phyloP scores from a whole-genome alignment of 2,329 filamentous ascomycete genomes.

The Colletotrichum camelliae region DNA sequence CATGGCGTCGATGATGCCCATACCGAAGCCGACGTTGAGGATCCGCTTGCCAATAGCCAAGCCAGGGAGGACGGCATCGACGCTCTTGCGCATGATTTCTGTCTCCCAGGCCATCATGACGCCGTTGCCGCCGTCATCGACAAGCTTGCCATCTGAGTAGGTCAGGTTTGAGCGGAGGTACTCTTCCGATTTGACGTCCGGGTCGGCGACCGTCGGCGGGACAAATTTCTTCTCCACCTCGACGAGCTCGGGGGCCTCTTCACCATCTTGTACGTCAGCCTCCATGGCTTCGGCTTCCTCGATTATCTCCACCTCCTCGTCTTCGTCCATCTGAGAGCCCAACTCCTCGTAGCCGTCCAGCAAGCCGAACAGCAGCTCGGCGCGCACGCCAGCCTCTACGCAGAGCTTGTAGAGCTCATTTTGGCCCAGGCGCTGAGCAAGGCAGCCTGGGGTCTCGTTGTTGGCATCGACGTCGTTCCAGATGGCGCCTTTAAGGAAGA shows the following conservation, averaged over 20 bases:
- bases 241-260: constrained; percentile 28
- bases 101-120: constrained; percentile 97
- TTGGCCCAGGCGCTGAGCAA: constrained; percentile 75
- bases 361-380: constrained; percentile 83
- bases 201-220: constrained; percentile 41
- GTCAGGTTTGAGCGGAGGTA: constrained; percentile 73
- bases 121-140: constrained; percentile 79
- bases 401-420: constrained; percentile 78
- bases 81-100: constrained; percentile 81
- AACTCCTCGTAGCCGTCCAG: constrained; percentile 83
- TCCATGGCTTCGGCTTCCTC: constrained; percentile 28
- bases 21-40: constrained; percentile 88
- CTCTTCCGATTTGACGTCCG: constrained; percentile 64
- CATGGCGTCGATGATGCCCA: constrained; percentile 85
- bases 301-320: constrained; percentile 52
- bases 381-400: constrained; percentile 88
- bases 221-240: constrained; percentile 33
- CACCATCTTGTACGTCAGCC: background rate
- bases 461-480: constrained; percentile 94
- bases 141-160: constrained; percentile 69
- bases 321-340: constrained; percentile 51
- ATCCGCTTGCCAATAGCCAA: constrained; percentile 63
- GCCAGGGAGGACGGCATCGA: constrained; percentile 63
- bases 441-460: constrained; percentile 89
- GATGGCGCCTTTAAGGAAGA: constrained; percentile 88